phyloP scores from a whole-genome alignment of 1,284 basidiomycete genomes.

The Meira nashicola region DNA sequence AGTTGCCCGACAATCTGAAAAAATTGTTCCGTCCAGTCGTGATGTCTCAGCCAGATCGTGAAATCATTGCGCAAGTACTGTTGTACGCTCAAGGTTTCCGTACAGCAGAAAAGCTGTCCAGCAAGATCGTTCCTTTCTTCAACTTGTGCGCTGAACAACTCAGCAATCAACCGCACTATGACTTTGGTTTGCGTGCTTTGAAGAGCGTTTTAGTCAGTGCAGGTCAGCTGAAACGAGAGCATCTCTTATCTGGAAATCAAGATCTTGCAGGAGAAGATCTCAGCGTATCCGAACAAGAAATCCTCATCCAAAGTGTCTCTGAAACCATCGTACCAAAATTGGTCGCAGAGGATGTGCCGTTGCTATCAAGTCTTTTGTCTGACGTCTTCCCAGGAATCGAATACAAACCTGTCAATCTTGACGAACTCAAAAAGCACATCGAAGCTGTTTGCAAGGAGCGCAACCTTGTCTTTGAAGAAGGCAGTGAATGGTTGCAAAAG shows the following conservation, averaged over 20 bases:
- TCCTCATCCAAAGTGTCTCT: constrained; percentile 97
- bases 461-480: constrained; percentile 65
- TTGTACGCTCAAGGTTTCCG: constrained; percentile 99
- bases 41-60: constrained; percentile 96
- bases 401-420: constrained; percentile 82
- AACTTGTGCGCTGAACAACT: constrained; percentile 95
- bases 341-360: constrained; percentile 91
- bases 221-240: constrained; percentile 90
- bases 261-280: constrained; percentile 19
- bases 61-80: constrained; percentile 98
- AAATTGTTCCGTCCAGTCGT: constrained; percentile 94
- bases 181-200: constrained; percentile 94
- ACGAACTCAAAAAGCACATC: constrained; percentile 77
- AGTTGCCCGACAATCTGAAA: constrained; percentile 90
- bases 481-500: constrained; percentile 88
- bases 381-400: constrained; percentile 97
- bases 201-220: constrained; percentile 95
- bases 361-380: constrained; percentile 84
- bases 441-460: constrained; percentile 79
- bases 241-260: constrained; percentile 52
- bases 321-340: constrained; percentile 98
- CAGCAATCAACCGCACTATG: constrained; percentile 95
- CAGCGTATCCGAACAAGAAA: constrained; percentile 79
- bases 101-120: constrained; percentile 88
- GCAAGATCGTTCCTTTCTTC: constrained; percentile 98